Conservation (phyloP, 1,284 basidiomycete species). For the Rhodotorula sp. region DNA sequence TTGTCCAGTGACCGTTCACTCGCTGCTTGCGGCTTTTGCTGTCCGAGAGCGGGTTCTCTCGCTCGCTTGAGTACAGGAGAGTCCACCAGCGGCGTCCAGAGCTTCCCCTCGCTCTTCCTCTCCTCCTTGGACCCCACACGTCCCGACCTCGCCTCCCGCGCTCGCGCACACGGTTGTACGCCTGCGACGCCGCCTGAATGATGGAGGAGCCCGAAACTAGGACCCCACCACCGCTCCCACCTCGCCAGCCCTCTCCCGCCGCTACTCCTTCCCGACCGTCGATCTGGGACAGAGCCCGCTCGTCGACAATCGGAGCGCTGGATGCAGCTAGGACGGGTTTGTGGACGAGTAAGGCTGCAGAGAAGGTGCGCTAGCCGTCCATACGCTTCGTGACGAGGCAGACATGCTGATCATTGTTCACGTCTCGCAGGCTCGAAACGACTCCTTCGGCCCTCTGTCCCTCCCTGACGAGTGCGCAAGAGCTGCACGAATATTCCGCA, state of each 20-base stretch:
- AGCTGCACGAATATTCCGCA: slow-evolving; percentile 34
- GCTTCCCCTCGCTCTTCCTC: no score
- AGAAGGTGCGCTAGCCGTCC: neutral
- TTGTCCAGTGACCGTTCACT: no score
- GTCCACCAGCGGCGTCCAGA: no score
- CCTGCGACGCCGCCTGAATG: neutral
- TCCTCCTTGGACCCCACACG: neutral
- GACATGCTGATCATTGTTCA: neutral
- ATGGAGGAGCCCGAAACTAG: neutral
- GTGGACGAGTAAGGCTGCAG: neutral
- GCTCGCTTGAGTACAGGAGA: no score
- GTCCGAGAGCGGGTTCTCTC: no score
- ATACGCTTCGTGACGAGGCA: no score
- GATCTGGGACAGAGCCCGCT: slow-evolving; percentile 12
- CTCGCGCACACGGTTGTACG: neutral
- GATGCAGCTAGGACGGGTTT: neutral
- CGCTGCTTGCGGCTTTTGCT: no score
- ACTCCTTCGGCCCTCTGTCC: slow-evolving; percentile 23
- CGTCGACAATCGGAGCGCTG: slow-evolving; percentile 2
- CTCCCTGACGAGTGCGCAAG: slow-evolving; percentile 36
- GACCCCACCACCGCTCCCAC: neutral
- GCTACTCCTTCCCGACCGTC: neutral
- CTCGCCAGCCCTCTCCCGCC: neutral
- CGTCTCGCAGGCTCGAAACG: neutral
- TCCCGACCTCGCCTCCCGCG: neutral